Conservation (phyloP, 345 rosid species). For the Turnera subulata region DNA sequence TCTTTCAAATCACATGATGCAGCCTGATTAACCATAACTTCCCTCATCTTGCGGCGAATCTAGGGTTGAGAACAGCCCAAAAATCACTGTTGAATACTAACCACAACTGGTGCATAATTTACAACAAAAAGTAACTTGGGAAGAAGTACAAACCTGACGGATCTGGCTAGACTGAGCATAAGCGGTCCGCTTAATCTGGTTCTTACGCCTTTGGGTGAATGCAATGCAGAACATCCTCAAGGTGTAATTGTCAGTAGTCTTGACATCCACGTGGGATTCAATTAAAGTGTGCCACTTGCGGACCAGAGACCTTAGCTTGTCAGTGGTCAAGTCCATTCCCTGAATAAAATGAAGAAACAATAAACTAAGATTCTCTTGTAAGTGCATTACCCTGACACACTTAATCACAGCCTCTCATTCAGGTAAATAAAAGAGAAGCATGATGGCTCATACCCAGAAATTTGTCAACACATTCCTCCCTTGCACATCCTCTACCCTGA, state of each 20-base stretch:
- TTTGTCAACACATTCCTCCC: slow-evolving; percentile 81
- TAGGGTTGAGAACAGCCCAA: slow-evolving; percentile 12
- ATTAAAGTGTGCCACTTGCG: slow-evolving; percentile 92
- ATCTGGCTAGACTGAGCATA: slow-evolving; percentile 97
- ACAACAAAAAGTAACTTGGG: not conserved
- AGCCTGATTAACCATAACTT: slow-evolving; percentile 76
- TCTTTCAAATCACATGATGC: slow-evolving; percentile 89
- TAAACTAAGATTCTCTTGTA: not conserved
- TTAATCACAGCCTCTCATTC: too few relatives aligned
- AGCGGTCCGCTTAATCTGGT: slow-evolving; percentile 91
- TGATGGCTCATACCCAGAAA: slow-evolving; percentile 71
- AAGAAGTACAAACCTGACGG: slow-evolving; percentile 46
- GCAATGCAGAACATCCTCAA: slow-evolving; percentile 90
- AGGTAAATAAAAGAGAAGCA: not conserved
- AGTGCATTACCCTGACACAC: too few relatives aligned
- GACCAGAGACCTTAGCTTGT: slow-evolving; percentile 93
- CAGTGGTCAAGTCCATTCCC: slow-evolving; percentile 97
- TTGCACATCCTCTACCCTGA: slow-evolving; percentile 96
- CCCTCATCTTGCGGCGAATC: slow-evolving; percentile 95
- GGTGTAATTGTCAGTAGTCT: slow-evolving; percentile 84
- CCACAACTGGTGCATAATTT: too few relatives aligned
- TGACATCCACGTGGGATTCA: slow-evolving; percentile 94
- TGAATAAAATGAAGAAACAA: slow-evolving; percentile 8
- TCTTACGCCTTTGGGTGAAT: slow-evolving; percentile 87
- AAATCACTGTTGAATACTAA: too few relatives aligned